Evolutionary conservation across 495 filamentous ascomycete genomes (phyloP).

Genomic region (Hypoxylon crocopeplum): DNA sequence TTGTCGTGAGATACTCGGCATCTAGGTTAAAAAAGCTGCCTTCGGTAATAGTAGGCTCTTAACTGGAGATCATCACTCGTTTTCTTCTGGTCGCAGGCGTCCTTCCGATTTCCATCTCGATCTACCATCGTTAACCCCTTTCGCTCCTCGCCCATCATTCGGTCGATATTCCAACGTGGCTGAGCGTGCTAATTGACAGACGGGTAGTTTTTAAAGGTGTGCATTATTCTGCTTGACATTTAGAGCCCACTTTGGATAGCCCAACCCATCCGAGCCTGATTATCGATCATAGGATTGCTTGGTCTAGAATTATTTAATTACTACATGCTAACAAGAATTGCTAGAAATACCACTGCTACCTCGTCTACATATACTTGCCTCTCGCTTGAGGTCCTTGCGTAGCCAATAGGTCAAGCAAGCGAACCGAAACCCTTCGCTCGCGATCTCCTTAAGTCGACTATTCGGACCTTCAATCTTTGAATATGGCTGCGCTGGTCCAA

Average conservation of each 20-base stretch:
- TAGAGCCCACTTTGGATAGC: no score
- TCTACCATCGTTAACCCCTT: slow-evolving; percentile 46
- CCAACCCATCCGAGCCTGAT: not conserved
- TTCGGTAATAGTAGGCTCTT: slow-evolving; percentile 61
- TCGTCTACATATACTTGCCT: not conserved
- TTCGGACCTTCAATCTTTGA: slow-evolving; percentile 37
- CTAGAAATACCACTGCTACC: not conserved
- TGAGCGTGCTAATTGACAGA: slow-evolving; percentile 10
- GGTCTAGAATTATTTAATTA: not conserved
- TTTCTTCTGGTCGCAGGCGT: slow-evolving; percentile 60
- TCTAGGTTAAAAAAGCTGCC: slow-evolving; percentile 41
- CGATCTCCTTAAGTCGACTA: slow-evolving; percentile 22
- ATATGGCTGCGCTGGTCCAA: slow-evolving; percentile 92
- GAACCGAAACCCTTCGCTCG: slow-evolving; percentile 28
- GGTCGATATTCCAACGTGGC: slow-evolving; percentile 8
- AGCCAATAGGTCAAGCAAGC: slow-evolving; percentile 16
- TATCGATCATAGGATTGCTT: not conserved
- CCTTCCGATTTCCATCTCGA: slow-evolving; percentile 54
- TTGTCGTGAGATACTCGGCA: slow-evolving; percentile 41
- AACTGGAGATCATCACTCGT: slow-evolving; percentile 47
- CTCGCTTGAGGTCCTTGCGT: slow-evolving; percentile 1
- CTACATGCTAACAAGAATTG: slow-evolving; percentile 9
- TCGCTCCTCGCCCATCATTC: slow-evolving; percentile 19
- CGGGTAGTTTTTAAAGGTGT: slow-evolving; percentile 25
- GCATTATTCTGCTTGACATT: not conserved